These are phyloP conservation scores for Diaporthe sp. DNA, from an alignment of 2,329 filamentous ascomycete genomes.

Conservation along the genomic window DNA sequence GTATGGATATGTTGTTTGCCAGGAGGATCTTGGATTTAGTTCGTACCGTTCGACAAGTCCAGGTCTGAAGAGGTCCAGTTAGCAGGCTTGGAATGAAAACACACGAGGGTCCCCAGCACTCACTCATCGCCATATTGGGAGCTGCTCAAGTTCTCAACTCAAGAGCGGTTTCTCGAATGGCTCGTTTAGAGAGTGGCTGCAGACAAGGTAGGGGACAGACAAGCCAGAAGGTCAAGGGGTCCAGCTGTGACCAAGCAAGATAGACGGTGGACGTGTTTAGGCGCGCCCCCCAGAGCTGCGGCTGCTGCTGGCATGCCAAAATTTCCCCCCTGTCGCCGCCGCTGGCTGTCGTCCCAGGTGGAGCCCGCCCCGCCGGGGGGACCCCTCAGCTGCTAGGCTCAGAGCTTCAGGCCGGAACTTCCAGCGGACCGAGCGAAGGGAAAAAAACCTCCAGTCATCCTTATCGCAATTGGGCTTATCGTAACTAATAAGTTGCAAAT, in stretches of 20 bases:
- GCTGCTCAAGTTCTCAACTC: slow-evolving; percentile 6
- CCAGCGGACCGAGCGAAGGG: background rate
- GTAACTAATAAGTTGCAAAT: background rate
- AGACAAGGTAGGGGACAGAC: background rate
- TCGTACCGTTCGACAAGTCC: slow-evolving; percentile 83
- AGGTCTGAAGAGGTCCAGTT: slow-evolving; percentile 66
- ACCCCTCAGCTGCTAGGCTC: slow-evolving; percentile 22
- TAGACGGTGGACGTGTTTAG: slow-evolving; percentile 27
- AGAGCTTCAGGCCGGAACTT: slow-evolving; percentile 15
- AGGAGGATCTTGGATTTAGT: slow-evolving; percentile 38
- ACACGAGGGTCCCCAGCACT: slow-evolving; percentile 41
- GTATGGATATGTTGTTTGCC: slow-evolving; percentile 29
- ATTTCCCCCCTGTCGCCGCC: slow-evolving; percentile 22
- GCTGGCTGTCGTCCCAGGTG: slow-evolving; percentile 11
- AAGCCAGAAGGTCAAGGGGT: slow-evolving; percentile 17
- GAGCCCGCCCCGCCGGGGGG: slow-evolving; percentile 16
- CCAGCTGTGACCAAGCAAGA: background rate
- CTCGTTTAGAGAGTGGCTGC: background rate
- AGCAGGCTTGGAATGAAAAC: slow-evolving; percentile 30
- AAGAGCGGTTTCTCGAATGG: slow-evolving; percentile 12
- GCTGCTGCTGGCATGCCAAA: slow-evolving; percentile 24
- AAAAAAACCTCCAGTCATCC: background rate
- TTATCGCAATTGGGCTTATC: background rate
- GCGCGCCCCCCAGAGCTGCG: slow-evolving; percentile 24
- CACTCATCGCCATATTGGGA: slow-evolving; percentile 70